Evolutionary conservation across 768 basidiomycete genomes (phyloP).

Genomic region (Rhizopogon roseolus): DNA sequence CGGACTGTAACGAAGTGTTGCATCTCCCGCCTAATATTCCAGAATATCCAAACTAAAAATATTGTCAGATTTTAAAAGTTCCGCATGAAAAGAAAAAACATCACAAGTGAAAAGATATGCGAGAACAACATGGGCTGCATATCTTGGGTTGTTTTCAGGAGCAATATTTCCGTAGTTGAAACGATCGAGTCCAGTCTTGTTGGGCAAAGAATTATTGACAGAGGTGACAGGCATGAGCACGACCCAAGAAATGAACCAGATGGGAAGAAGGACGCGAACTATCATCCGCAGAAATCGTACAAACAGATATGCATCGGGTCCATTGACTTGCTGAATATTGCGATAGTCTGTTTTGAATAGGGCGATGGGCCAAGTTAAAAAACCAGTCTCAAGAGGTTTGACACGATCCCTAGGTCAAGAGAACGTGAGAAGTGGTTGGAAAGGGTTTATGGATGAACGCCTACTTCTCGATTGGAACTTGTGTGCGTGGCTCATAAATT

Average conservation of each 20-base stretch:
- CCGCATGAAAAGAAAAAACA: conserved; percentile 19
- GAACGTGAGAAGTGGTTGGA: conserved; percentile 1
- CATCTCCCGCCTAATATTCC: conserved; percentile 81
- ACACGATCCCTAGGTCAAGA: conserved; percentile 47
- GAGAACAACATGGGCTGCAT: conserved; percentile 74
- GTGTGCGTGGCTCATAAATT: conserved; percentile 87
- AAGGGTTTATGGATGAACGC: conserved; percentile 10
- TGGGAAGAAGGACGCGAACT: conserved; percentile 76
- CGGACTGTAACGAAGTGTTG: conserved; percentile 70
- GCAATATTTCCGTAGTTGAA: conserved; percentile 84
- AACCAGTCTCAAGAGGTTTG: conserved; percentile 40
- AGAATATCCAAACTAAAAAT: conserved; percentile 73
- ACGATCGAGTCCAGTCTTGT: conserved; percentile 53
- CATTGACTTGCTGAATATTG: conserved; percentile 63
- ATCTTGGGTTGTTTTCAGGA: conserved; percentile 45
- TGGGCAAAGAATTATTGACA: conserved; percentile 42
- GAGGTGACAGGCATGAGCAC: conserved; percentile 76
- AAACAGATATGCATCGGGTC: conserved; percentile 91
- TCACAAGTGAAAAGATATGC: conserved; percentile 75
- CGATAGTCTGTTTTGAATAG: conserved; percentile 59
- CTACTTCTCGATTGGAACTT: conserved; percentile 43
- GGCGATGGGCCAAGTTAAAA: conserved; percentile 64
- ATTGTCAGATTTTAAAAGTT: not conserved
- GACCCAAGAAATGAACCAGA: conserved; percentile 88
- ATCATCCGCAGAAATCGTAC: conserved; percentile 88